Percentiles rank a stretch among this genome's conserved stretches.
These are phyloP conservation scores for Thelonectria blattea DNA, from an alignment of 2,329 filamentous ascomycete genomes.

Conservation along the genomic window DNA sequence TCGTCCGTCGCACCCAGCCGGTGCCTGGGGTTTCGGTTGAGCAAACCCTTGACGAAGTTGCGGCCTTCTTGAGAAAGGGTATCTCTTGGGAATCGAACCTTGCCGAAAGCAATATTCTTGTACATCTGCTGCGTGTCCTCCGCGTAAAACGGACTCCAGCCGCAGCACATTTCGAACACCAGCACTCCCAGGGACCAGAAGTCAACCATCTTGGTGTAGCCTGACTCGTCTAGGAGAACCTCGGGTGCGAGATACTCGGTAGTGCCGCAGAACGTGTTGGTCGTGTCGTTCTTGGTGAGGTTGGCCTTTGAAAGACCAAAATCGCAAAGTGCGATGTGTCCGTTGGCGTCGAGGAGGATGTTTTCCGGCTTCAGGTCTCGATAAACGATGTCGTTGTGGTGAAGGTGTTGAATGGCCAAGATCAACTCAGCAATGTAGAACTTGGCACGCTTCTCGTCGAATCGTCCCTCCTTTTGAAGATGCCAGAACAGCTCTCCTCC, in stretches of 20 bases:
- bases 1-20: conserved; percentile 89
- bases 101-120: conserved; percentile 99
- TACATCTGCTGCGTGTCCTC: conserved; percentile 99
- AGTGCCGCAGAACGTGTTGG: conserved; percentile 98
- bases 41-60: conserved; percentile 96
- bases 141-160: conserved; percentile 98
- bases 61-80: conserved; percentile 92
- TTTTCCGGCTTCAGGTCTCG: conserved; percentile 98
- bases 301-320: conserved; percentile 98
- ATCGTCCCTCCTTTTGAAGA: conserved; percentile 93
- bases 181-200: conserved; percentile 98
- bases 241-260: conserved; percentile 97
- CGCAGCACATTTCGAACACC: conserved; percentile 99
- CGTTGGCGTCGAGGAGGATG: conserved; percentile 94
- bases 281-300: conserved; percentile 94
- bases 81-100: conserved; percentile 94
- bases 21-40: conserved; percentile 97
- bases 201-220: conserved; percentile 99
- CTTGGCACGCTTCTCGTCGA: conserved; percentile 92
- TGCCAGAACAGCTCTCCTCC: conserved; percentile 99
- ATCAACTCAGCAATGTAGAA: conserved; percentile 99
- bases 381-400: conserved; percentile 97
- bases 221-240: conserved; percentile 92
- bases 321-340: conserved; percentile 96
- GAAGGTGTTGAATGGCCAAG: conserved; percentile 90